phyloP scores from a whole-genome alignment of 2,329 filamentous ascomycete genomes.

The Chlorencoelia australis region DNA sequence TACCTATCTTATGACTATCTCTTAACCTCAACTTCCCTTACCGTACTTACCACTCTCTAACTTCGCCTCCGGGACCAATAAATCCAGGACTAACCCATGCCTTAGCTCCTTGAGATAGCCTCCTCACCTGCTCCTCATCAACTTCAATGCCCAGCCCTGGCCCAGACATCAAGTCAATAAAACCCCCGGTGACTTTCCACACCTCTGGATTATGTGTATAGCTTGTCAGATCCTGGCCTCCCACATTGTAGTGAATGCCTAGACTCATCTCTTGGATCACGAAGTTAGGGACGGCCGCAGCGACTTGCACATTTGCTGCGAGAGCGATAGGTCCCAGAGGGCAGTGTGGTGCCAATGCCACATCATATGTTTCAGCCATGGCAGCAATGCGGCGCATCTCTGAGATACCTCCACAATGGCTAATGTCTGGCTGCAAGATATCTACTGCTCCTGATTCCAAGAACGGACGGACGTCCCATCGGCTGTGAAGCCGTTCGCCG shows the following conservation, averaged over 20 bases:
- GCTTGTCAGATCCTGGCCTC: conserved; percentile 52
- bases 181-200: conserved; percentile 57
- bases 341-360: conserved; percentile 64
- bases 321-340: conserved; percentile 64
- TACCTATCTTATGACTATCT: too few relatives aligned
- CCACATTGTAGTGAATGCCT: conserved; percentile 70
- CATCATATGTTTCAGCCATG: conserved; percentile 65
- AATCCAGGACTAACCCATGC: conserved; percentile 61
- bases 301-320: conserved; percentile 61
- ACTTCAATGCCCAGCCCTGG: conserved; percentile 60
- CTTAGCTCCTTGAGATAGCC: conserved; percentile 44
- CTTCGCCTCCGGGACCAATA: conserved; percentile 53
- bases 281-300: conserved; percentile 51
- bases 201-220: conserved; percentile 56
- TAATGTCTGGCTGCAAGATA: conserved; percentile 63
- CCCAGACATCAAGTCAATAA: conserved; percentile 48
- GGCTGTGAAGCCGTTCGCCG: conserved; percentile 59
- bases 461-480: conserved; percentile 67
- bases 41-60: conserved; percentile 64
- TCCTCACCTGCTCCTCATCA: conserved; percentile 57
- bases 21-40: too few relatives aligned
- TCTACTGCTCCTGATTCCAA: conserved; percentile 59
- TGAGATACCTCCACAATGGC: conserved; percentile 62
- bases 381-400: conserved; percentile 59
- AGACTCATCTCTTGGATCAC: conserved; percentile 70